A percentile compares a stretch with the other conserved stretches of the same genome.
Evolutionary conservation across 1,284 basidiomycete genomes (phyloP).

Genomic region (Leccinum fallax): DNA sequence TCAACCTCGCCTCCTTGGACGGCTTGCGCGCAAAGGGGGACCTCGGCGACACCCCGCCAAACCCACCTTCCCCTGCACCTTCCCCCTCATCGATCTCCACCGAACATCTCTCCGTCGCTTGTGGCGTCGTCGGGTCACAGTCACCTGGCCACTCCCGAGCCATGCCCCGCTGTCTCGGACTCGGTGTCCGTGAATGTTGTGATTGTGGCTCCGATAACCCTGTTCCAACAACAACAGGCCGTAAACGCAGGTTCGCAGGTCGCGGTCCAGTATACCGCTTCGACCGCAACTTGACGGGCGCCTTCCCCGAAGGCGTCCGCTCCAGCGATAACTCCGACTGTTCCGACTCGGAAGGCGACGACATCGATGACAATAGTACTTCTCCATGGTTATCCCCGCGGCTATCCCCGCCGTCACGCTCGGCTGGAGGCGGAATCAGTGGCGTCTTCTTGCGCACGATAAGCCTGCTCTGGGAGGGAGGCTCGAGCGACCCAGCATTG

Average conservation of each 20-base stretch:
- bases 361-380: conserved; percentile 7
- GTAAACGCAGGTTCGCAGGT: conserved; percentile 49
- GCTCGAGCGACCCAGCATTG: conserved; percentile 26
- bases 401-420: conserved; percentile 3
- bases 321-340: conserved; percentile 47
- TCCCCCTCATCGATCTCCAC: conserved; percentile 28
- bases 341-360: conserved; percentile 18
- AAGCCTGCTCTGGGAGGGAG: conserved; percentile 33
- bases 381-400: background rate
- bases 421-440: conserved; percentile 29
- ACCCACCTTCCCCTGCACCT: background rate
- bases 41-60: conserved; percentile 24
- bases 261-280: conserved; percentile 48
- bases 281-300: conserved; percentile 45
- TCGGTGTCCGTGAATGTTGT: conserved; percentile 39
- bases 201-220: conserved; percentile 35
- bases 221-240: conserved; percentile 13
- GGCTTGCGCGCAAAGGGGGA: conserved; percentile 46
- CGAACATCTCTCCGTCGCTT: conserved; percentile 51
- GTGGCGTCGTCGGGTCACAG: conserved; percentile 52
- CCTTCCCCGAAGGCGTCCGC: conserved; percentile 39
- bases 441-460: conserved; percentile 42
- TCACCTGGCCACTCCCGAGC: conserved; percentile 59
- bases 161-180: conserved; percentile 42
- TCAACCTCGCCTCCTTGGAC: conserved; percentile 46